phyloP scores from a whole-genome alignment of 2,329 filamentous ascomycete species.

The Ceratocystis variospora region DNA sequence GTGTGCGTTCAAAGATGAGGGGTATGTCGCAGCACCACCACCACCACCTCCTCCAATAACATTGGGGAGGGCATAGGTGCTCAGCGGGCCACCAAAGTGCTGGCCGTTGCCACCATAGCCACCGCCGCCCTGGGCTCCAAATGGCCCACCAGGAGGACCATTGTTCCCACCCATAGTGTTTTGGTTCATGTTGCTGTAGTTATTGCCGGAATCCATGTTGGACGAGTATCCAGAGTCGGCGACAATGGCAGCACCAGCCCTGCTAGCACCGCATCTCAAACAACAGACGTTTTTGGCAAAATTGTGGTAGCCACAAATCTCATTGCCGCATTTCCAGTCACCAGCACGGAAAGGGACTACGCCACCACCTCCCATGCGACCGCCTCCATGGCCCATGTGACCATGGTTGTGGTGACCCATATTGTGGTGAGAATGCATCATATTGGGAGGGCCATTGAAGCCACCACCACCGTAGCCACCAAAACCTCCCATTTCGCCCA shows the following conservation, averaged over 20 bases:
- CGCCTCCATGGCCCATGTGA: slow-evolving; percentile 42
- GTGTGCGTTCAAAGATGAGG: slow-evolving; percentile 60
- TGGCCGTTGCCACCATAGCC: slow-evolving; percentile 51
- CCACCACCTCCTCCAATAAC: slow-evolving; percentile 60
- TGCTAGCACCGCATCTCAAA: slow-evolving; percentile 86
- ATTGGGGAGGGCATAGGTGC: slow-evolving; percentile 78
- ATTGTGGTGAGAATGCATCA: slow-evolving; percentile 46
- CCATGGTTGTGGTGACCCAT: slow-evolving; percentile 29
- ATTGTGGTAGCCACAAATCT: slow-evolving; percentile 96
- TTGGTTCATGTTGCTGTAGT: slow-evolving; percentile 23
- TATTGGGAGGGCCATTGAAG: slow-evolving; percentile 55
- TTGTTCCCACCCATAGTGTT: slow-evolving; percentile 38
- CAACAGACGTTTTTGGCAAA: slow-evolving; percentile 99
- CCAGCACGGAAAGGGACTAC: slow-evolving; percentile 94
- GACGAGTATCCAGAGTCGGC: slow-evolving; percentile 86
- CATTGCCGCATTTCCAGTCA: slow-evolving; percentile 97
- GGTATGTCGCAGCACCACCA: slow-evolving; percentile 57
- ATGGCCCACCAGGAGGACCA: slow-evolving; percentile 26
- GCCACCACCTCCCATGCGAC: slow-evolving; percentile 66
- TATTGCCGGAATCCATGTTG: slow-evolving; percentile 72
- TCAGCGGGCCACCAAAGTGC: slow-evolving; percentile 65
- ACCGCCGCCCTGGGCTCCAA: slow-evolving; percentile 10
- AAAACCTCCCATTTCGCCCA: slow-evolving; percentile 38
- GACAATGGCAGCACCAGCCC: slow-evolving; percentile 83
- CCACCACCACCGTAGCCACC: slow-evolving; percentile 52